phyloP scores from a whole-genome alignment of 169 alveolate species.

The Eimeria acervulina region DNA sequence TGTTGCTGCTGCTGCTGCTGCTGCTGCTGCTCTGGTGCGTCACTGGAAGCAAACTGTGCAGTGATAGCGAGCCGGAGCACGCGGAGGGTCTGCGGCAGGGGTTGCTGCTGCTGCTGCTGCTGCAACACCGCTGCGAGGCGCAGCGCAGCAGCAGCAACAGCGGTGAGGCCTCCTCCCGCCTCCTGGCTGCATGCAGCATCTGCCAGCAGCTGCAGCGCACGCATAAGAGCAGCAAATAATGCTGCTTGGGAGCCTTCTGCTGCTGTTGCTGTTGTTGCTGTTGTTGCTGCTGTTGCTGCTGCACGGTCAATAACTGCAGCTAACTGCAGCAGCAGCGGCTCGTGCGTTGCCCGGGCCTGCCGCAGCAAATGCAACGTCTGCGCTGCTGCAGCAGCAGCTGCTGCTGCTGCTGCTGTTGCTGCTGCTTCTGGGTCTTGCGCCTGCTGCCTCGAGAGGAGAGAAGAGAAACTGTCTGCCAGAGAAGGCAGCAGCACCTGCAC shows the following conservation, averaged over 20 bases:
- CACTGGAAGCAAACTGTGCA: neutral
- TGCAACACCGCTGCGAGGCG: conserved; percentile 26
- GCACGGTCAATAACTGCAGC: conserved; percentile 38
- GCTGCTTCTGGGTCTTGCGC: neutral
- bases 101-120: conserved; percentile 58
- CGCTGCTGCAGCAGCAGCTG: conserved; percentile 34
- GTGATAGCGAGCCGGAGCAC: conserved; percentile 42
- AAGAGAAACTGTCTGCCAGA: neutral
- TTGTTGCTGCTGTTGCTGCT: conserved; percentile 47
- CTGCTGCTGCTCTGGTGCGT: neutral
- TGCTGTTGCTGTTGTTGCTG: neutral
- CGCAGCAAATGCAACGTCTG: conserved; percentile 51
- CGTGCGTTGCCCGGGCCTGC: conserved; percentile 49
- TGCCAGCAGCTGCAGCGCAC: conserved; percentile 12
- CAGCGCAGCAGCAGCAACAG: conserved; percentile 45
- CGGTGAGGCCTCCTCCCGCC: neutral
- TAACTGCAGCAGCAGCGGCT: conserved; percentile 60
- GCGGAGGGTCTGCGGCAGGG: conserved; percentile 46
- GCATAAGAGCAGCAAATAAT: neutral
- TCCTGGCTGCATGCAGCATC: conserved; percentile 51
- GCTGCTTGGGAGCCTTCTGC: conserved; percentile 29
- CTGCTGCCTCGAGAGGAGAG: neutral
- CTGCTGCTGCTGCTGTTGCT: conserved; percentile 11
- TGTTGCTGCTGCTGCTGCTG: conserved; percentile 29
- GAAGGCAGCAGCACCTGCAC: conserved; percentile 40